Conservation (phyloP, 2,329 filamentous ascomycete genomes). For the Cercospora citrullina region DNA sequence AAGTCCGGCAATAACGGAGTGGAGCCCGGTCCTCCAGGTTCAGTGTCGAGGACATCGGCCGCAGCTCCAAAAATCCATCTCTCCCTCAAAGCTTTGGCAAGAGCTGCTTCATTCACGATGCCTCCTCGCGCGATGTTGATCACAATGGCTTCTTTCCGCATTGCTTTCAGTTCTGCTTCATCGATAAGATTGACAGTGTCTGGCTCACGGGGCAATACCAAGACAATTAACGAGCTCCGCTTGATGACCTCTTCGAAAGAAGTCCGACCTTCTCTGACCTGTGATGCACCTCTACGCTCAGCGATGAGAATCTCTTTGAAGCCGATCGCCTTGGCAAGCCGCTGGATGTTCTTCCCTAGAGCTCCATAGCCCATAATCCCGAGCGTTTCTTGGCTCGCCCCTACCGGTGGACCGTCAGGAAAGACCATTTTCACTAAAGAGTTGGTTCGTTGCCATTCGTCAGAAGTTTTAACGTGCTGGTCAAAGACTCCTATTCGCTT, state of each 20-base stretch:
- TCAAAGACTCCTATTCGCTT: slow-evolving; percentile 24
- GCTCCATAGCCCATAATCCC: slow-evolving; percentile 28
- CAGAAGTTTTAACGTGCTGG: slow-evolving; percentile 23
- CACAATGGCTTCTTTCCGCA: slow-evolving; percentile 25
- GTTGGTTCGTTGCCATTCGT: slow-evolving; percentile 24
- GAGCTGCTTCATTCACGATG: slow-evolving; percentile 27
- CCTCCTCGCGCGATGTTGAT: slow-evolving; percentile 27
- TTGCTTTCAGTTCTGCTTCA: slow-evolving; percentile 21
- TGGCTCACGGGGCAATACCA: slow-evolving; percentile 22
- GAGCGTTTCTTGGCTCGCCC: slow-evolving; percentile 25
- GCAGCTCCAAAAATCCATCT: slow-evolving; percentile 26
- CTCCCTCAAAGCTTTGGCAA: slow-evolving; percentile 26
- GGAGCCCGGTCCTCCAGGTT: slow-evolving; percentile 24
- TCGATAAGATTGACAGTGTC: slow-evolving; percentile 27
- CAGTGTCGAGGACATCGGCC: slow-evolving; percentile 27
- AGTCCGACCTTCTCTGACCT: slow-evolving; percentile 15
- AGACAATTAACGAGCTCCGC: slow-evolving; percentile 18
- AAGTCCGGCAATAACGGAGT: slow-evolving; percentile 25
- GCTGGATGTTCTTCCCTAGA: slow-evolving; percentile 24
- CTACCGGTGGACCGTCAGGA: slow-evolving; percentile 24
- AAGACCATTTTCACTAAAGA: slow-evolving; percentile 25
- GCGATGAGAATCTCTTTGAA: slow-evolving; percentile 25
- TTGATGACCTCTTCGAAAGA: slow-evolving; percentile 23
- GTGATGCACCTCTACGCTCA: slow-evolving; percentile 19
- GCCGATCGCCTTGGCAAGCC: slow-evolving; percentile 18